A percentile compares a stretch with the other conserved stretches of the same genome.
Evolutionary conservation across 768 basidiomycete species (phyloP).

Genomic region (Leucocoprinus leucothites): DNA sequence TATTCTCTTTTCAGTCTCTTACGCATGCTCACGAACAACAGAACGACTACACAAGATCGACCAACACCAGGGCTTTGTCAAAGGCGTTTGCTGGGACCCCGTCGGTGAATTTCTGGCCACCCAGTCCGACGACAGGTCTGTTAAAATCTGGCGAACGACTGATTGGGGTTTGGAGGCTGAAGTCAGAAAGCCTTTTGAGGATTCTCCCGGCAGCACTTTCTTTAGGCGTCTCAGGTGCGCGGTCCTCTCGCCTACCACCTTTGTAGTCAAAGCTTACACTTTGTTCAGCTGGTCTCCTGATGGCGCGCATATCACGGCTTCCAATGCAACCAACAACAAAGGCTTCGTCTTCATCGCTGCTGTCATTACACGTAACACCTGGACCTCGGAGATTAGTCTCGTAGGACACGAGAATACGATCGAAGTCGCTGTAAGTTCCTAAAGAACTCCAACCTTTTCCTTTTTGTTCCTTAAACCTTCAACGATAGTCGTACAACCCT

Average conservation of each 20-base stretch:
- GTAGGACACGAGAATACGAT: constrained; percentile 98
- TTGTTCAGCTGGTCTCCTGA: constrained; percentile 91
- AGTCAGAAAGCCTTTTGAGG: constrained; percentile 87
- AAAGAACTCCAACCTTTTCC: too few relatives aligned
- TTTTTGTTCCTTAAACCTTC: too few relatives aligned
- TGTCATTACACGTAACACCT: constrained; percentile 85
- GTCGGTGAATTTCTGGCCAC: constrained; percentile 98
- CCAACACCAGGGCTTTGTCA: constrained; percentile 93
- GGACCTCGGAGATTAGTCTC: constrained; percentile 89
- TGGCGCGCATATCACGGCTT: constrained; percentile 96
- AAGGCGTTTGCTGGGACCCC: constrained; percentile 98
- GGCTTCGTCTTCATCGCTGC: constrained; percentile 98
- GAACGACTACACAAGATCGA: constrained; percentile 84
- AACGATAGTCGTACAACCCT: constrained; percentile 82
- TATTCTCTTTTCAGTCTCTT: neutral
- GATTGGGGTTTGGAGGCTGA: constrained; percentile 88
- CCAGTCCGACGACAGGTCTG: constrained; percentile 92
- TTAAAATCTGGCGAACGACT: constrained; percentile 94
- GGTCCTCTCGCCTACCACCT: neutral
- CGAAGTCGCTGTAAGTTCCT: constrained; percentile 80
- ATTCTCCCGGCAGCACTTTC: constrained; percentile 93
- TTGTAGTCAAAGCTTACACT: neutral
- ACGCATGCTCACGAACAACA: constrained; percentile 24
- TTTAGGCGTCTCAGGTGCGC: constrained; percentile 82
- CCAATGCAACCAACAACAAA: constrained; percentile 94